Evolutionary conservation across 2,329 filamentous ascomycete genomes (phyloP).

Genomic region (Paraphaeosphaeria sporulosa): DNA sequence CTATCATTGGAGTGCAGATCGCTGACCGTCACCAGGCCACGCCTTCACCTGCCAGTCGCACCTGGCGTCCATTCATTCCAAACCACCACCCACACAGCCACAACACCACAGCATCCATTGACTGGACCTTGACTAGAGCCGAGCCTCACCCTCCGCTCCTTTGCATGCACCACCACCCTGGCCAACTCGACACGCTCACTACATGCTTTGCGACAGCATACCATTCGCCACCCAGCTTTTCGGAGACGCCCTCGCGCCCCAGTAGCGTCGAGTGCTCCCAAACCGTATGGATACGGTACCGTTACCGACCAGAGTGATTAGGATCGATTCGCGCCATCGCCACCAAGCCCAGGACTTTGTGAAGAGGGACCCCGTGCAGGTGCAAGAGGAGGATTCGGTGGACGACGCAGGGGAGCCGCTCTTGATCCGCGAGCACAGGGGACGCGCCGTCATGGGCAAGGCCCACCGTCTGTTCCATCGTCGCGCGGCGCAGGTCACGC

Average conservation of each 20-base stretch:
- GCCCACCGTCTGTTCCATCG: slow-evolving; percentile 46
- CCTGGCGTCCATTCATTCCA: slow-evolving; percentile 51
- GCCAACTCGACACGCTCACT: slow-evolving; percentile 40
- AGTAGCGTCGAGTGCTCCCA: slow-evolving; percentile 22
- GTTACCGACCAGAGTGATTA: slow-evolving; percentile 33
- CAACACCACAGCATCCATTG: slow-evolving; percentile 42
- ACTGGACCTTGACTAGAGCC: slow-evolving; percentile 42
- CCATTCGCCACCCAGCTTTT: slow-evolving; percentile 31
- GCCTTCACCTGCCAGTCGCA: slow-evolving; percentile 41
- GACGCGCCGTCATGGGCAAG: slow-evolving; percentile 37
- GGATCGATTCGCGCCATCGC: slow-evolving; percentile 34
- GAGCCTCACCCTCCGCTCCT: slow-evolving; percentile 43
- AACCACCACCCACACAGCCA: slow-evolving; percentile 35
- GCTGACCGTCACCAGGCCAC: slow-evolving; percentile 29
- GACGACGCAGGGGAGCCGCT: slow-evolving; percentile 24
- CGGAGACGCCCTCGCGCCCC: slow-evolving; percentile 27
- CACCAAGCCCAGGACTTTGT: slow-evolving; percentile 25
- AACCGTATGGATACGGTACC: slow-evolving; percentile 39
- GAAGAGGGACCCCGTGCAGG: slow-evolving; percentile 18
- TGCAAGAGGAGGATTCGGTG: slow-evolving; percentile 20
- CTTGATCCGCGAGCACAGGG: slow-evolving; percentile 28
- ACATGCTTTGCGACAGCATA: slow-evolving; percentile 34
- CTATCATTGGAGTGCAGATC: slow-evolving; percentile 37
- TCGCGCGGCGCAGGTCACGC: slow-evolving; percentile 29
- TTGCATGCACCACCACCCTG: slow-evolving; percentile 27